These are phyloP conservation scores for Yarrowia divulgata DNA, from an alignment of 805 yeast genomes.

Conservation along the genomic window DNA sequence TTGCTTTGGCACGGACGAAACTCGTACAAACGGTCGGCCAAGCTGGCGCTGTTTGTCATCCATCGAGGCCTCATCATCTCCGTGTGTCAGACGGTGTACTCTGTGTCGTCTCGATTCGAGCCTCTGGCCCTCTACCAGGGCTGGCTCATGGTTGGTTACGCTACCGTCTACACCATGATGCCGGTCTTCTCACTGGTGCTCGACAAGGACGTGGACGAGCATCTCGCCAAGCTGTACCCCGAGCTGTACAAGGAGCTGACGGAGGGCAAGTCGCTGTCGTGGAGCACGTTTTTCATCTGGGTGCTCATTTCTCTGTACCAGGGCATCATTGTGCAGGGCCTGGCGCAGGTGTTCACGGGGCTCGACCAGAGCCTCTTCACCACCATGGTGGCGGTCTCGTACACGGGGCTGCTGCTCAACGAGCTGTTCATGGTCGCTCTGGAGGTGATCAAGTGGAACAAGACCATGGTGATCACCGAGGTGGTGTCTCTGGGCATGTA, in stretches of 20 bases:
- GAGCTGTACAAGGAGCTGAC: constrained; percentile 93
- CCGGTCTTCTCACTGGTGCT: constrained; percentile 94
- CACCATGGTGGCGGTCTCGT: constrained; percentile 85
- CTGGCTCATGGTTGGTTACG: constrained; percentile 98
- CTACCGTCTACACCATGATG: constrained; percentile 96
- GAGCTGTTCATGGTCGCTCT: constrained; percentile 93
- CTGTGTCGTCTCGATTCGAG: constrained; percentile 84
- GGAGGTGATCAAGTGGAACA: constrained; percentile 92
- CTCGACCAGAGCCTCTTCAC: constrained; percentile 61
- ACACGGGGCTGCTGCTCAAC: constrained; percentile 77
- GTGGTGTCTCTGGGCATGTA: constrained; percentile 71
- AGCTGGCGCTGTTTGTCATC: constrained; percentile 92
- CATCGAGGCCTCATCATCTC: constrained; percentile 95
- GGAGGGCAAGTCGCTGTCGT: constrained; percentile 84
- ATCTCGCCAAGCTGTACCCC: constrained; percentile 87
- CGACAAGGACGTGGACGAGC: constrained; percentile 90
- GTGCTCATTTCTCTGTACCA: constrained; percentile 87
- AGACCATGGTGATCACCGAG: constrained; percentile 74
- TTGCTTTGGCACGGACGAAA: constrained; percentile 98
- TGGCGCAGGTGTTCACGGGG: constrained; percentile 80
- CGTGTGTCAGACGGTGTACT: constrained; percentile 92
- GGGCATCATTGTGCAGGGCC: constrained; percentile 82
- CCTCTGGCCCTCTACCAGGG: constrained; percentile 96
- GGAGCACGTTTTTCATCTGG: constrained; percentile 90
- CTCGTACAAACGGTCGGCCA: constrained; percentile 94